Evolutionary conservation across 2,329 filamentous ascomycete species (phyloP).

Genomic region (Alternaria triticina): DNA sequence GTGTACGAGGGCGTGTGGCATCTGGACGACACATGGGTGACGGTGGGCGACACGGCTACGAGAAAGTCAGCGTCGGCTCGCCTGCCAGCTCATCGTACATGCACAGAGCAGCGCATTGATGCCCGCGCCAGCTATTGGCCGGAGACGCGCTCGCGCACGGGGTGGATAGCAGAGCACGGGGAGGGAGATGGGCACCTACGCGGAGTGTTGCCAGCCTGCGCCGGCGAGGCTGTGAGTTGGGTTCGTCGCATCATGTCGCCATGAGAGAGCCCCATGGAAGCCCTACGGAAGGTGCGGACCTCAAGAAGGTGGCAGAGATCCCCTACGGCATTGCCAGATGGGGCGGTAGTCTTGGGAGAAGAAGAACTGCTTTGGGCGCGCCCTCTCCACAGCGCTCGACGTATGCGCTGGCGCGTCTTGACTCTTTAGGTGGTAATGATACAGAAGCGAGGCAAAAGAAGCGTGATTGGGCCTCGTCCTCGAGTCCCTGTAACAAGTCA

Average conservation of each 20-base stretch:
- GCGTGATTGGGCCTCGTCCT: slow-evolving; percentile 20
- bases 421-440: slow-evolving; percentile 17
- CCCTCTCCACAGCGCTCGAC: slow-evolving; percentile 17
- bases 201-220: slow-evolving; percentile 61
- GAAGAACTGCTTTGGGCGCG: slow-evolving; percentile 24
- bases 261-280: slow-evolving; percentile 21
- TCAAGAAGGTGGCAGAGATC: slow-evolving; percentile 6
- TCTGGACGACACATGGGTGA: slow-evolving; percentile 59
- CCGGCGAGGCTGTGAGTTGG: slow-evolving; percentile 59
- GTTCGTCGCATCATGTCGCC: slow-evolving; percentile 47
- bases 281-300: slow-evolving; percentile 10
- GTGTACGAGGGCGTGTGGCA: slow-evolving; percentile 60
- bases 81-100: slow-evolving; percentile 52
- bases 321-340: slow-evolving; percentile 29
- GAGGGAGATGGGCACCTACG: slow-evolving; percentile 58
- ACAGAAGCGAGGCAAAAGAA: slow-evolving; percentile 14
- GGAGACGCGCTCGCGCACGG: slow-evolving; percentile 5
- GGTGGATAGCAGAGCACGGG: slow-evolving; percentile 5
- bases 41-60: slow-evolving; percentile 60
- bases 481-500: slow-evolving; percentile 15
- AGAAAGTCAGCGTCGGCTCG: slow-evolving; percentile 39
- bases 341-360: slow-evolving; percentile 25
- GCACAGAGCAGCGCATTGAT: slow-evolving; percentile 34
- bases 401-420: slow-evolving; percentile 31
- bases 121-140: slow-evolving; percentile 37